phyloP scores from a whole-genome alignment of 2,329 filamentous ascomycete genomes.

The Bipolaris cookei region DNA sequence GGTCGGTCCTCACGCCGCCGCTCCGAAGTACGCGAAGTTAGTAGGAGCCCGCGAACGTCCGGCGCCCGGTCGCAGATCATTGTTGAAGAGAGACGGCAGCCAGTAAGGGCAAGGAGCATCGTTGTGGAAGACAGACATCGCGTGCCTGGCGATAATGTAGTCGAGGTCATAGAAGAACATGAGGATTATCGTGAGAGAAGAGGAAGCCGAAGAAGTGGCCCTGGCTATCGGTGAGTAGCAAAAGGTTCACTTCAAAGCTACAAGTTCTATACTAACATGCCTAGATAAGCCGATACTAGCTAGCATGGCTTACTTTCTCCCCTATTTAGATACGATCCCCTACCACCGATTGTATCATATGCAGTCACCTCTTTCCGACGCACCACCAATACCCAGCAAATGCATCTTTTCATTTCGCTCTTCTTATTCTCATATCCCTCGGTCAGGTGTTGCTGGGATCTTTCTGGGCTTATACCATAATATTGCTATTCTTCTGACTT shows the following conservation, averaged over 20 bases:
- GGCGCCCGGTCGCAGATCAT: slow-evolving; percentile 44
- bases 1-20: slow-evolving; percentile 42
- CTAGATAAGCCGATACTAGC: slow-evolving; percentile 9
- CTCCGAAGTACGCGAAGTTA: slow-evolving; percentile 48
- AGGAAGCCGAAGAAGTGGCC: slow-evolving; percentile 46
- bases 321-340: not conserved
- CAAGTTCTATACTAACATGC: not conserved
- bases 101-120: slow-evolving; percentile 45
- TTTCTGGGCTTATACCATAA: slow-evolving; percentile 18
- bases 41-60: slow-evolving; percentile 45
- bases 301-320: not conserved
- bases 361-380: not conserved
- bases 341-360: not conserved
- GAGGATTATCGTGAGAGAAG: slow-evolving; percentile 50
- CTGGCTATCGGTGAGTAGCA: slow-evolving; percentile 57
- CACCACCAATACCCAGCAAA: slow-evolving; percentile 11
- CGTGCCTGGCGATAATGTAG: slow-evolving; percentile 60
- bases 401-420: not conserved
- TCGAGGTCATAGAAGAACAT: slow-evolving; percentile 65
- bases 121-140: slow-evolving; percentile 54
- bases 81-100: slow-evolving; percentile 46
- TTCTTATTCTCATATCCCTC: not conserved
- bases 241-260: not conserved
- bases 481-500: slow-evolving; percentile 8
- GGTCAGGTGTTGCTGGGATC: not conserved